Evolutionary conservation across 257 asterid species (phyloP).

Genomic region (Knoxia roxburghii): DNA sequence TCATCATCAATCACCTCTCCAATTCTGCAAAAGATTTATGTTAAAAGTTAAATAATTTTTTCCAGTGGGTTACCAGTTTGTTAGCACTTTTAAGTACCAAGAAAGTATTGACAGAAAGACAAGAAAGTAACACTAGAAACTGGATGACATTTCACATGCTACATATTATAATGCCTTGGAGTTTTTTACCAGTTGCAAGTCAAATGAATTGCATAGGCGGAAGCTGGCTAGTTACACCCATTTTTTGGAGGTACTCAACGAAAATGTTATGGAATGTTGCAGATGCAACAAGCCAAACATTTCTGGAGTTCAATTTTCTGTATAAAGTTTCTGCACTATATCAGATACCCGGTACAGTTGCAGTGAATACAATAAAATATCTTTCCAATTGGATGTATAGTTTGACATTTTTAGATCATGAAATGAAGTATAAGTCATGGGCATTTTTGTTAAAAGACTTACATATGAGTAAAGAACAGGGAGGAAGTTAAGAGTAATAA

Average conservation of each 20-base stretch:
- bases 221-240: not conserved
- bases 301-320: not conserved
- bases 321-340: not conserved
- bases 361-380: not conserved
- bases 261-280: not conserved
- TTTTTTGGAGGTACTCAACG: not conserved
- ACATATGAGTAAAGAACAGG: not conserved
- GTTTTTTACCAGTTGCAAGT: not conserved
- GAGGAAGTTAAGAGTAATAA: not conserved
- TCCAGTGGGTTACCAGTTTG: not conserved
- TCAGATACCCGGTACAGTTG: not conserved
- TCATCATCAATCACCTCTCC: constrained; percentile 95
- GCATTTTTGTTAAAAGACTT: not conserved
- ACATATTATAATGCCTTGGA: not conserved
- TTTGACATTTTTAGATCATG: not conserved
- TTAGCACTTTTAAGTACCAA: not conserved
- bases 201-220: not conserved
- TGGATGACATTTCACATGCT: not conserved
- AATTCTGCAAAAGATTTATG: constrained; percentile 42
- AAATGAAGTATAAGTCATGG: not conserved
- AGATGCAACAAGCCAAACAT: not conserved
- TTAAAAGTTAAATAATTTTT: not conserved
- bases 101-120: not conserved
- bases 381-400: not conserved
- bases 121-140: not conserved